A percentile compares a stretch with the other conserved stretches of the same genome.
phyloP scores from a whole-genome alignment of 768 basidiomycete species.

The Cyclocybe aegerita region DNA sequence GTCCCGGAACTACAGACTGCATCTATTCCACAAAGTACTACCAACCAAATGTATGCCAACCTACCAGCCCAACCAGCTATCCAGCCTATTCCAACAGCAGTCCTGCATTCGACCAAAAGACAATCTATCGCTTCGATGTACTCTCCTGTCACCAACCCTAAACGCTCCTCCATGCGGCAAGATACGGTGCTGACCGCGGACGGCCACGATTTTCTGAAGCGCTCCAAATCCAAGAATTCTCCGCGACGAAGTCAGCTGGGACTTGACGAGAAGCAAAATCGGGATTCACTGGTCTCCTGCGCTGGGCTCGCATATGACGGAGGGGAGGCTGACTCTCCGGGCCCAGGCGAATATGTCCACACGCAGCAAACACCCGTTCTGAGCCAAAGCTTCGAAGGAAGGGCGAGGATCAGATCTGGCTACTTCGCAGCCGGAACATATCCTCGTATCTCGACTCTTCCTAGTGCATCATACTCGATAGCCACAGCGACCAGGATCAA shows the following conservation, averaged over 20 bases:
- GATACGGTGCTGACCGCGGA: slow-evolving; percentile 38
- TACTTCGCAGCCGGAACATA: slow-evolving; percentile 58
- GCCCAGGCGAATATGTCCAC: slow-evolving; percentile 23
- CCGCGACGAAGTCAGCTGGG: slow-evolving; percentile 22
- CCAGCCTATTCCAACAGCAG: neutral
- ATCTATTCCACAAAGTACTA: neutral
- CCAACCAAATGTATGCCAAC: no score
- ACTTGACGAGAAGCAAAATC: slow-evolving; percentile 19
- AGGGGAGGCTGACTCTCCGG: slow-evolving; percentile 48
- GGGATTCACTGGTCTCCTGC: slow-evolving; percentile 27
- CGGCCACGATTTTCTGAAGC: slow-evolving; percentile 36
- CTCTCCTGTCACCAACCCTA: slow-evolving; percentile 42
- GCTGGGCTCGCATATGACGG: slow-evolving; percentile 53
- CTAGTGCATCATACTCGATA: slow-evolving; percentile 34
- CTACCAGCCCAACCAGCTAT: neutral
- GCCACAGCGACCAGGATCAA: slow-evolving; percentile 31
- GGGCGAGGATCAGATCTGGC: slow-evolving; percentile 67
- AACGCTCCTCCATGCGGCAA: slow-evolving; percentile 27
- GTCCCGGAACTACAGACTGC: slow-evolving; percentile 31
- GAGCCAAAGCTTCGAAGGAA: slow-evolving; percentile 43
- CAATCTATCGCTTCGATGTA: slow-evolving; percentile 45
- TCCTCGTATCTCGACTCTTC: slow-evolving; percentile 51
- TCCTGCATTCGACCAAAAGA: slow-evolving; percentile 24
- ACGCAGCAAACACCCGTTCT: slow-evolving; percentile 20
- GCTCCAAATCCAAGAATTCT: slow-evolving; percentile 33